phyloP scores from a whole-genome alignment of 1,284 basidiomycete genomes.

The Sphagnurus paluster region DNA sequence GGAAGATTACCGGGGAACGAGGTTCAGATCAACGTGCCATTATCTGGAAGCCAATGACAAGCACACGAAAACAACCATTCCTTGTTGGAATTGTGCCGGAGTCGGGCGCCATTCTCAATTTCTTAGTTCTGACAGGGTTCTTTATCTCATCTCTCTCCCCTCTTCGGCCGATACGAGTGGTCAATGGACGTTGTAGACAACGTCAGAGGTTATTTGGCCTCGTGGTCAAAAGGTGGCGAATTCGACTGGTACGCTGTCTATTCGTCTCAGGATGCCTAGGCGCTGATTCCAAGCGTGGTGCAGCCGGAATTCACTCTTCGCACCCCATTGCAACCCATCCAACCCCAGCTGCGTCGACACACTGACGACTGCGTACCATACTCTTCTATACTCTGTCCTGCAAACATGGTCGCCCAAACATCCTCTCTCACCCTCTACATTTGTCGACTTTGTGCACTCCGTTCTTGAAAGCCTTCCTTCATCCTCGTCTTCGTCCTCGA shows the following conservation, averaged over 20 bases:
- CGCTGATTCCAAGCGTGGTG: conserved; percentile 17
- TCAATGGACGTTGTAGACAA: conserved; percentile 54
- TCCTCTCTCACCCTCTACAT: conserved; percentile 43
- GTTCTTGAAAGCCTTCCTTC: conserved; percentile 65
- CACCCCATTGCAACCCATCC: conserved; percentile 55
- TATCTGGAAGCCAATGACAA: background rate
- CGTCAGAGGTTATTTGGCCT: conserved; percentile 45
- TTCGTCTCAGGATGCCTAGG: background rate
- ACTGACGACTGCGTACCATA: conserved; percentile 65
- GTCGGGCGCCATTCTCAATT: background rate
- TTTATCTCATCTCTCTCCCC: background rate
- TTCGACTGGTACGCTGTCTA: conserved; percentile 53
- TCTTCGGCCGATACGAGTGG: background rate
- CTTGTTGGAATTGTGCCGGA: background rate
- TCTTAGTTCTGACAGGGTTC: background rate
- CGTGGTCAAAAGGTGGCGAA: conserved; percentile 59
- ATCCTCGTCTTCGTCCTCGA: conserved; percentile 52
- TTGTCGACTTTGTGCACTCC: conserved; percentile 64
- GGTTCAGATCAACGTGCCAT: background rate
- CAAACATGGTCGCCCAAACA: conserved; percentile 52
- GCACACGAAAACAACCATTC: background rate
- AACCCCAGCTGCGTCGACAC: conserved; percentile 52
- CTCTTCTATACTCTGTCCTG: conserved; percentile 59
- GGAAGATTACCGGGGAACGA: background rate
- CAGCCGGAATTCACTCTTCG: conserved; percentile 59